A percentile compares a stretch with the other conserved stretches of the same genome.
phyloP scores from a whole-genome alignment of 371 early-diverging fungal species.

The Apophysomyces ossiformis region DNA sequence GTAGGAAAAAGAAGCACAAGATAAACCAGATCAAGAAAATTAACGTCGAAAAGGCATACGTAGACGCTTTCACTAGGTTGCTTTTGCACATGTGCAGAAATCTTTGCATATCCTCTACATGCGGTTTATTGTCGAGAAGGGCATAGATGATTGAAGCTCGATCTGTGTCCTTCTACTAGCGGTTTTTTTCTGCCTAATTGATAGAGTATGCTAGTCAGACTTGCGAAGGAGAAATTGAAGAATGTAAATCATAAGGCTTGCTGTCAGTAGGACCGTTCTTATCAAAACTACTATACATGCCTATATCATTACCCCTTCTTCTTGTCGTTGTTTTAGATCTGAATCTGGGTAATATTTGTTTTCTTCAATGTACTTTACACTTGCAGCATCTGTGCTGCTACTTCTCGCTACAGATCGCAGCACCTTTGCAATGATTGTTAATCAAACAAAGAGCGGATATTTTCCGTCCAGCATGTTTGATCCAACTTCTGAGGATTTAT shows the following conservation, averaged over 20 bases:
- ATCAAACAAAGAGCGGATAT: neutral
- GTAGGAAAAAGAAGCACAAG: too few species aligned
- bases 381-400: neutral
- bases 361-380: neutral
- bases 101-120: too few species aligned
- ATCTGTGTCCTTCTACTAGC: too few species aligned
- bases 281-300: neutral
- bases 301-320: neutral
- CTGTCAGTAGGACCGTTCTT: conserved; percentile 2
- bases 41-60: too few species aligned
- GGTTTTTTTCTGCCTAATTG: neutral
- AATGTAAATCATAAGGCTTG: neutral
- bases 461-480: neutral
- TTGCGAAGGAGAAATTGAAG: neutral
- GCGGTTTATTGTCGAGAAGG: too few species aligned
- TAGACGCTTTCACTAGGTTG: too few species aligned
- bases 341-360: neutral
- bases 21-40: too few species aligned
- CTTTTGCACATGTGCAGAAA: too few species aligned
- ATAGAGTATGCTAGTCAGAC: neutral
- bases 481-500: neutral
- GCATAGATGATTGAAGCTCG: too few species aligned
- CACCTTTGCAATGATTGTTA: neutral
- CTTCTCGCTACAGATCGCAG: neutral
- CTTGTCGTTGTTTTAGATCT: neutral